These are phyloP conservation scores for Viola pubescens DNA, from an alignment of 441 rosid genomes.

Conservation along the genomic window DNA sequence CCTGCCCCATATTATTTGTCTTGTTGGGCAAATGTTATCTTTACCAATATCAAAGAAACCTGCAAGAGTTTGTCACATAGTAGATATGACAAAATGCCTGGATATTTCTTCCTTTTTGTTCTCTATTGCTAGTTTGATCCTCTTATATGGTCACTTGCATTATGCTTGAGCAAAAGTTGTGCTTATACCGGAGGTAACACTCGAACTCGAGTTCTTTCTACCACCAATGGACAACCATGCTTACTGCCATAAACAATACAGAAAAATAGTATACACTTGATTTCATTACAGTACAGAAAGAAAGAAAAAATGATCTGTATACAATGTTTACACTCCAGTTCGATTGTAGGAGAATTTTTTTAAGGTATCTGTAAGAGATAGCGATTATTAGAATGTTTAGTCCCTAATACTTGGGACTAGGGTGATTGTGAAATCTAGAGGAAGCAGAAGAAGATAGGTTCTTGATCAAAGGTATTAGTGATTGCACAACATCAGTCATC, in stretches of 20 bases:
- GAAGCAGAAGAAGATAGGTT: slow-evolving; percentile 37
- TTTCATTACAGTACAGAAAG: no score
- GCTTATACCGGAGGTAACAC: not conserved
- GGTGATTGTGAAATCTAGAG: slow-evolving; percentile 31
- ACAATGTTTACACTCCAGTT: no score
- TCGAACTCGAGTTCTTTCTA: no score
- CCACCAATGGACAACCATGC: no score
- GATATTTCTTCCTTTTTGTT: not conserved
- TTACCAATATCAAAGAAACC: no score
- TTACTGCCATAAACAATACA: no score
- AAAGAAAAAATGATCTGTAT: no score
- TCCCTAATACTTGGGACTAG: slow-evolving; percentile 23
- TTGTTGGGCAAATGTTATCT: not conserved
- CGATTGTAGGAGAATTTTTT: no score
- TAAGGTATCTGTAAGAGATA: no score
- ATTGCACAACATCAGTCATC: slow-evolving; percentile 87
- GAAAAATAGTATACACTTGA: no score
- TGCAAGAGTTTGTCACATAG: not conserved
- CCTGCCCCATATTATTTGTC: not conserved
- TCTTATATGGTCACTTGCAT: not conserved
- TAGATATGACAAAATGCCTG: not conserved
- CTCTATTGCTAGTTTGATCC: not conserved
- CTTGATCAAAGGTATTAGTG: slow-evolving; percentile 72
- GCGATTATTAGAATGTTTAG: no score
- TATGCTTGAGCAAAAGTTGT: not conserved